Percentiles rank a stretch among this genome's conserved stretches.
phyloP scores from a whole-genome alignment of 108 stramenopile genomes.

The Cyclostephanos tholiformis region DNA sequence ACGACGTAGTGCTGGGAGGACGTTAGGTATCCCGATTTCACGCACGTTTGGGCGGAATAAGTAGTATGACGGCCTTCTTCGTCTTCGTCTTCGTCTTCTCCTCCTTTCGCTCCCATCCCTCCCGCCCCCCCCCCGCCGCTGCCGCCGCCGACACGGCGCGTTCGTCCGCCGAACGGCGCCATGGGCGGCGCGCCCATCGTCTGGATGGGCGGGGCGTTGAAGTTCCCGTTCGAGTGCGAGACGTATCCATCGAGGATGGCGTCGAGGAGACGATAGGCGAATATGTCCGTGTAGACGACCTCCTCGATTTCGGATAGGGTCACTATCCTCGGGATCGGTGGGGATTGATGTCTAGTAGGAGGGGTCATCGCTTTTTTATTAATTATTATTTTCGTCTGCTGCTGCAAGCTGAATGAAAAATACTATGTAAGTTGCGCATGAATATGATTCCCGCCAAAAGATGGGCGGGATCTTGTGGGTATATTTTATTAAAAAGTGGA shows the following conservation, averaged over 20 bases:
- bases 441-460: too few species aligned
- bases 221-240: conserved; percentile 49
- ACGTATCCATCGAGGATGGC: conserved; percentile 66
- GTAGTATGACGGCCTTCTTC: conserved; percentile 18
- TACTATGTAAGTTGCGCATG: too few species aligned
- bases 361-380: too few species aligned
- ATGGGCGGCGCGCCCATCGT: conserved; percentile 74
- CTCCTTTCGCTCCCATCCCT: not conserved
- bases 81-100: not conserved
- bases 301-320: conserved; percentile 56
- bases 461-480: too few species aligned
- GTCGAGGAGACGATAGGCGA: conserved; percentile 51
- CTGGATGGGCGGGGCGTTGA: conserved; percentile 70
- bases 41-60: conserved; percentile 65
- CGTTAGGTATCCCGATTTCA: conserved; percentile 74
- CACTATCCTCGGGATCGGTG: conserved; percentile 21
- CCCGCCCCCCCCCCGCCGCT: not conserved
- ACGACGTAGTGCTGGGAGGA: conserved; percentile 62
- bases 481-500: too few species aligned
- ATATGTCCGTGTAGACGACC: conserved; percentile 35
- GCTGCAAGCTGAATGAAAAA: too few species aligned
- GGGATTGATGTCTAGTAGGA: too few species aligned
- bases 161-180: conserved; percentile 52
- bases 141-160: too few species aligned
- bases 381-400: too few species aligned